Percentiles rank a stretch among this genome's conserved stretches.
These are phyloP conservation scores for Heliamphora exappendiculata DNA, from an alignment of 148 eudicot species.

Conservation along the genomic window DNA sequence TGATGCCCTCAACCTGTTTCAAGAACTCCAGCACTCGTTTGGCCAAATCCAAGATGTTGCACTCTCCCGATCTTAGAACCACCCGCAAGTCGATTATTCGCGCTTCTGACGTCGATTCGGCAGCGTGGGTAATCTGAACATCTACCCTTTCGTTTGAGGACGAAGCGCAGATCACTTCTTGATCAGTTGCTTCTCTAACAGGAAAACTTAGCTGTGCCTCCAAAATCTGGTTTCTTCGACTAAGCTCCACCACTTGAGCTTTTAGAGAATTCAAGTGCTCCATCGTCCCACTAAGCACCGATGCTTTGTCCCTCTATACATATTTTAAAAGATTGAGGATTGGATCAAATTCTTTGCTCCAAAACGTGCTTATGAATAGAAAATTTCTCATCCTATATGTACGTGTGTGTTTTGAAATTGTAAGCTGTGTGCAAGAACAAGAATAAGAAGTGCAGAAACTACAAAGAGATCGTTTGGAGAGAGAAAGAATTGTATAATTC, in stretches of 20 bases:
- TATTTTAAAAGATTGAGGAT: no score
- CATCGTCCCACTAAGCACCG: constrained; percentile 51
- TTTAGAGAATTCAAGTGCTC: constrained; percentile 54
- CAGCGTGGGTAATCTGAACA: constrained; percentile 25
- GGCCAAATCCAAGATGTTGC: constrained; percentile 35
- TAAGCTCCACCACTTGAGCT: constrained; percentile 54
- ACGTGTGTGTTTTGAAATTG: no score
- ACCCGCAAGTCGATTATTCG: constrained; percentile 48
- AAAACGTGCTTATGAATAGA: no score
- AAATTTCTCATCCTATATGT: no score
- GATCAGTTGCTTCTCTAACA: not conserved
- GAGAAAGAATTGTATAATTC: no score
- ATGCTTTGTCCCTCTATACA: constrained; percentile 72
- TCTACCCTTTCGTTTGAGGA: constrained; percentile 19
- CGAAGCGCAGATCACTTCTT: not conserved
- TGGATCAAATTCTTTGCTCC: no score
- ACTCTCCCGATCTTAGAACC: constrained; percentile 31
- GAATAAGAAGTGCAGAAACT: no score
- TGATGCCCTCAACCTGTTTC: constrained; percentile 34
- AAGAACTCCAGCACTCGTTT: constrained; percentile 48
- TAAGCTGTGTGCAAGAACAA: no score
- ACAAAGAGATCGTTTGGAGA: no score
- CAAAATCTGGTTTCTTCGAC: constrained; percentile 36
- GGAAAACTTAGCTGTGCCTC: constrained; percentile 34
- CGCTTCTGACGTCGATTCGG: constrained; percentile 34